phyloP scores from a whole-genome alignment of 257 asterid genomes.

The Linderniella brevidens region DNA sequence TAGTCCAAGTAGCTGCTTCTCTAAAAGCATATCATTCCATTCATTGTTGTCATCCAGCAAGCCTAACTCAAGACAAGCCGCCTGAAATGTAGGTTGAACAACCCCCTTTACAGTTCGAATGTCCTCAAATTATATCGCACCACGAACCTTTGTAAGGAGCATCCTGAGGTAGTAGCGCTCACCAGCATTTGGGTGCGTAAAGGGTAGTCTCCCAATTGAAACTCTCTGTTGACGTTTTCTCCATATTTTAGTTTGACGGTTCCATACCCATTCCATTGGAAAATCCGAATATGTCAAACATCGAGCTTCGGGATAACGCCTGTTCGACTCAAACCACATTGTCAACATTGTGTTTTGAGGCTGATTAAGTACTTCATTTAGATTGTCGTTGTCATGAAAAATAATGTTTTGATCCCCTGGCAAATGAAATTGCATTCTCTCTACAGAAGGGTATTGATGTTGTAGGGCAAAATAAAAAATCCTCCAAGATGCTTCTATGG shows the following conservation, averaged over 20 bases:
- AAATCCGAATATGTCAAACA: slow-evolving; percentile 3
- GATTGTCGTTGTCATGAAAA: too few species aligned
- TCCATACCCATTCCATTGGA: background rate
- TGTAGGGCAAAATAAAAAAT: slow-evolving; percentile 4
- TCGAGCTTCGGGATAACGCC: background rate
- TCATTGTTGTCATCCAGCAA: too few species aligned
- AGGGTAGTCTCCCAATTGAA: background rate
- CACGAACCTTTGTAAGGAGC: background rate
- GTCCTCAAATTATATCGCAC: slow-evolving; percentile 1
- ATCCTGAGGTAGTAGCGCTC: background rate
- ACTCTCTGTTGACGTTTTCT: background rate
- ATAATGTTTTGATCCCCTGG: background rate
- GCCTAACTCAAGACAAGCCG: too few species aligned
- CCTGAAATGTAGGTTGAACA: background rate
- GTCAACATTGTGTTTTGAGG: slow-evolving; percentile 7
- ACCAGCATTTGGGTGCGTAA: background rate
- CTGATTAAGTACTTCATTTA: background rate
- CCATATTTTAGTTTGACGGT: background rate
- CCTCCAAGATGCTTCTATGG: slow-evolving; percentile 9
- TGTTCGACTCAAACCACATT: slow-evolving; percentile 4
- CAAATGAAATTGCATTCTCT: background rate
- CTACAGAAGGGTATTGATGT: slow-evolving; percentile 3
- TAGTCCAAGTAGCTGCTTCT: slow-evolving; percentile 8
- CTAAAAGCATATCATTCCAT: slow-evolving; percentile 2
- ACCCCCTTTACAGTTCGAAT: slow-evolving; percentile 3